These are phyloP conservation scores for Phylloporus sp. DNA, from an alignment of 768 basidiomycete genomes.

Conservation along the genomic window DNA sequence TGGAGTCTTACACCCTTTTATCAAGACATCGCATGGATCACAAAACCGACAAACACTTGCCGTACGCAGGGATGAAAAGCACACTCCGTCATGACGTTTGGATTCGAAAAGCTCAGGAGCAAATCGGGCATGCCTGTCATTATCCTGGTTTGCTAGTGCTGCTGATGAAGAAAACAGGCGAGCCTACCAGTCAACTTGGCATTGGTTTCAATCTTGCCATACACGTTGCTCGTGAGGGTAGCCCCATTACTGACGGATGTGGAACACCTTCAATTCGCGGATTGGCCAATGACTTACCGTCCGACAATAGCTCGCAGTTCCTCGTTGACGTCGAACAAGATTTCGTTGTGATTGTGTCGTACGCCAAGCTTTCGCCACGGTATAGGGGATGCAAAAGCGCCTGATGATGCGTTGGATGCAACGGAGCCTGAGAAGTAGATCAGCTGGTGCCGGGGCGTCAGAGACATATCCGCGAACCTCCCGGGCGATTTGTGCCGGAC, in stretches of 20 bases:
- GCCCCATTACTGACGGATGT: slow-evolving; percentile 52
- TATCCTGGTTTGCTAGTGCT: background rate
- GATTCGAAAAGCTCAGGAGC: slow-evolving; percentile 68
- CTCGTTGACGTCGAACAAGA: slow-evolving; percentile 89
- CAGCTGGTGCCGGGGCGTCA: background rate
- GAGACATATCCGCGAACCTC: slow-evolving; percentile 15
- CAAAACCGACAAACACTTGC: slow-evolving; percentile 37
- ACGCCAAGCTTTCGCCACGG: slow-evolving; percentile 89
- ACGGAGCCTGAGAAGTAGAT: slow-evolving; percentile 17
- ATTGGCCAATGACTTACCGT: slow-evolving; percentile 16
- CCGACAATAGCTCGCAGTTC: slow-evolving; percentile 52
- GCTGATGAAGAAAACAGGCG: background rate
- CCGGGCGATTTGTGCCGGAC: slow-evolving; percentile 25
- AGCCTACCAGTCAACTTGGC: slow-evolving; percentile 65
- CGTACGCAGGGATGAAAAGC: slow-evolving; percentile 92
- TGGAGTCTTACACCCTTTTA: slow-evolving; percentile 48
- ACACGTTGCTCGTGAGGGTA: slow-evolving; percentile 59
- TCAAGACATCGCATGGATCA: slow-evolving; percentile 3
- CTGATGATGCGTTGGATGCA: slow-evolving; percentile 37
- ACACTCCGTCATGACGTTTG: slow-evolving; percentile 67
- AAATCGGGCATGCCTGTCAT: slow-evolving; percentile 82
- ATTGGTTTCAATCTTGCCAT: slow-evolving; percentile 76
- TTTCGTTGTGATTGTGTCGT: slow-evolving; percentile 82
- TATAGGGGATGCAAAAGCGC: slow-evolving; percentile 80
- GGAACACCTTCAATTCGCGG: background rate